Evolutionary conservation across 192 early-diverging fungal genomes (phyloP), one percentile per base, ranked within the genome.

Genomic region (Chytriomyces confervae): DNA sequence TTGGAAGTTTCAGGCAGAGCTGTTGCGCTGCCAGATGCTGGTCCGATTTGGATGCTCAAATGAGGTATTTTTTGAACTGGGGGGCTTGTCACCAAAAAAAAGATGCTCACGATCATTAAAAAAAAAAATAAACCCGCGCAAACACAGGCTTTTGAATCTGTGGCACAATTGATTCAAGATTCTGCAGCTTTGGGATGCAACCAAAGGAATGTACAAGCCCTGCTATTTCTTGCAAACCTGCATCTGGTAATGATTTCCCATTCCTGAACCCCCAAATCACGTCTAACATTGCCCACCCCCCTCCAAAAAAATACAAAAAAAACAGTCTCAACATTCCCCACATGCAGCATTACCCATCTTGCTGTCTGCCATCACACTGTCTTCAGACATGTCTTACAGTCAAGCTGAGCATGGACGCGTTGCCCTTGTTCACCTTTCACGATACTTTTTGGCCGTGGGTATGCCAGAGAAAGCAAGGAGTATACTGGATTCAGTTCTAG

Each of bases 321-420:
- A 36, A 36, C 46, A 68, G 66, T 47, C 66, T 13, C 66, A 47
- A 48, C 7, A 36, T 36, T 11, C 27, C 18, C 66, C 49, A 7
- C 46, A 53, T 7, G 69, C 69, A 29, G 69, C 69, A 23, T 57
- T 70, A 50, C 69, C 69, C 9, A n/a, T 23, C 49, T 29, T 70
- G 24, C 50, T 51, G 47, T 23, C 50, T 29, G n/a, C n/a, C 46
- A 51, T 70, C 23, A 53, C 69, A 23, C 46, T 51, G 7, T 50
- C 69, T 7, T 57, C 53, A 13, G 53, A 57, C 20, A 16, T 23
- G 29, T 9, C 50, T 7, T 70, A 51, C 45, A 44, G 27, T 29
- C 69, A 70, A 70, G 45, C 23, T 43, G 13, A 29, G 6, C 49
- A 57, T 2, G 24, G n/a, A 7, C 69, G 69, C 7, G 50, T 13